A percentile compares a stretch with the other conserved stretches of the same genome.
phyloP scores from a whole-genome alignment of 352 stramenopile genomes.

The Pythium volutum region DNA sequence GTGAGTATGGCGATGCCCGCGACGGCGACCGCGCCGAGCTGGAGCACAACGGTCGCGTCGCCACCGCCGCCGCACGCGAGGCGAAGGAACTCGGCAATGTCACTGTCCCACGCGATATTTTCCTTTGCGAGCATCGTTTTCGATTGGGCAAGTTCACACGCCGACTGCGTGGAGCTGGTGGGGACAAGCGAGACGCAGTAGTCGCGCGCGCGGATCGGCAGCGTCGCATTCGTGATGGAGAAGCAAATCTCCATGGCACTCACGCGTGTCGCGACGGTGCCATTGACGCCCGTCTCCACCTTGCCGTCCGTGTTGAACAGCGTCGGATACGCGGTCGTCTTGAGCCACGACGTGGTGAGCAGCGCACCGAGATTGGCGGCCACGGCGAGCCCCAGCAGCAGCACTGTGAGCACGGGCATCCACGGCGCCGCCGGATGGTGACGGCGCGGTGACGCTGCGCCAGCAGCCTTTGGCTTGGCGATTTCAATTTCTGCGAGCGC shows the following conservation, averaged over 20 bases:
- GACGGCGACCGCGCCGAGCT: not conserved
- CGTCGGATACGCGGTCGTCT: slow-evolving; percentile 12
- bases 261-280: slow-evolving; percentile 2
- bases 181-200: not conserved
- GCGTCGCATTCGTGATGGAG: slow-evolving; percentile 2
- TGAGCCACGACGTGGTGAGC: slow-evolving; percentile 8
- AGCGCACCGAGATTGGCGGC: slow-evolving; percentile 5
- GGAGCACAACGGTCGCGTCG: not conserved
- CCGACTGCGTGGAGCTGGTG: not conserved
- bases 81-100: slow-evolving; percentile 2
- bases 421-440: not conserved
- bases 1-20: not conserved
- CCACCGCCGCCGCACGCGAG: slow-evolving; percentile 5
- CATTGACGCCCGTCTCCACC: slow-evolving; percentile 3
- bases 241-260: slow-evolving; percentile 9
- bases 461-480: slow-evolving; percentile 1
- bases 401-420: slow-evolving; percentile 5
- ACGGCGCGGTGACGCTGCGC: not conserved
- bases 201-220: not conserved
- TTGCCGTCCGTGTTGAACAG: slow-evolving; percentile 2
- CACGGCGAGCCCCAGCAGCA: slow-evolving; percentile 1
- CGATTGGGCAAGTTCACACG: not conserved
- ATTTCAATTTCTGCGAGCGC: slow-evolving; percentile 3
- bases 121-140: not conserved
- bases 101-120: not conserved